Evolutionary conservation across 306 rosid species (phyloP).

Genomic region (Prunus persica): Prunus_persica_NCBIv2 NC_034011.1:11371501-11372000

Average conservation of each 20-base stretch:
- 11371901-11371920: background rate
- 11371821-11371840: background rate
- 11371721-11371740: too few species aligned
- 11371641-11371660: too few species aligned
- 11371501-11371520: too few species aligned
- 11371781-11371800: conserved; percentile 42
- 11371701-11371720: too few species aligned
- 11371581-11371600: too few species aligned
- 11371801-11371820: conserved; percentile 15
- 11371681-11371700: too few species aligned
- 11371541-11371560: too few species aligned
- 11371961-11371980: background rate
- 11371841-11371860: background rate
- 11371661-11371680: too few species aligned
- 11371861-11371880: conserved; percentile 7
- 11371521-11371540: too few species aligned
- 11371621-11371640: too few species aligned
- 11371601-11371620: too few species aligned
- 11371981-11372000: background rate
- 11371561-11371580: too few species aligned
- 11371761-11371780: conserved; percentile 20
- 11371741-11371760: background rate
- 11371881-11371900: conserved; percentile 16
- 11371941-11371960: conserved; percentile 8
- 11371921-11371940: background rate